phyloP scores from a whole-genome alignment of 2,329 filamentous ascomycete species.

The Fusarium sp. region DNA sequence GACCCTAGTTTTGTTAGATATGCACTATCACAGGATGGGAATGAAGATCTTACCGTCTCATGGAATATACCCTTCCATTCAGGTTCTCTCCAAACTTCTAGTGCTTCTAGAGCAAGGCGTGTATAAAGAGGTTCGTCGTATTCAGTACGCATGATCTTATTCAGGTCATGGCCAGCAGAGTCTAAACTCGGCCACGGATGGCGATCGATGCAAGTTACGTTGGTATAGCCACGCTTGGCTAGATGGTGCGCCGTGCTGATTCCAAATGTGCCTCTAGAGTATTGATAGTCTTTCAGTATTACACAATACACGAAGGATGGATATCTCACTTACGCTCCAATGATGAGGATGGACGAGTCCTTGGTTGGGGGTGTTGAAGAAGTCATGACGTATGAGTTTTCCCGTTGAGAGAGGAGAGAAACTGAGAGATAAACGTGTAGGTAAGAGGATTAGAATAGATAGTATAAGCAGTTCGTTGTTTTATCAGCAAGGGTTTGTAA shows the following conservation, averaged over 20 bases:
- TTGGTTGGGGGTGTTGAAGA: background rate
- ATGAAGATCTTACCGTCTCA: background rate
- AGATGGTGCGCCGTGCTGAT: constrained; percentile 22
- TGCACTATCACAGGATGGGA: background rate
- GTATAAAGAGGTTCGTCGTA: constrained; percentile 17
- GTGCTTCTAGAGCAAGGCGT: background rate
- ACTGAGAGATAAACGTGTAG: background rate
- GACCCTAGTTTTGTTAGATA: background rate
- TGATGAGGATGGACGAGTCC: constrained; percentile 12
- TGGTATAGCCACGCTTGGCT: constrained; percentile 26
- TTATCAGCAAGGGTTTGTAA: background rate
- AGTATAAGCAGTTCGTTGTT: background rate
- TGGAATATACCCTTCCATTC: background rate
- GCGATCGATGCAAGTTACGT: constrained; percentile 34
- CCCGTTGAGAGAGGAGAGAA: background rate
- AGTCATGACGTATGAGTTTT: background rate
- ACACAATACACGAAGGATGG: too few relatives aligned
- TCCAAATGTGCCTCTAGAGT: constrained; percentile 6
- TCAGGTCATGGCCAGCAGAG: constrained; percentile 38
- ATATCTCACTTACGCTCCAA: constrained; percentile 13
- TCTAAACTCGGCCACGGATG: constrained; percentile 38
- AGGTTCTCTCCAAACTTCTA: constrained; percentile 4
- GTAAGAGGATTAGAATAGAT: background rate
- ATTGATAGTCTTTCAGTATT: background rate
- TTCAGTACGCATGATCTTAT: constrained; percentile 32